Base-by-base conservation (phyloP, 495 filamentous ascomycete genomes). In the Astrothelium subdiscretum region DNA sequence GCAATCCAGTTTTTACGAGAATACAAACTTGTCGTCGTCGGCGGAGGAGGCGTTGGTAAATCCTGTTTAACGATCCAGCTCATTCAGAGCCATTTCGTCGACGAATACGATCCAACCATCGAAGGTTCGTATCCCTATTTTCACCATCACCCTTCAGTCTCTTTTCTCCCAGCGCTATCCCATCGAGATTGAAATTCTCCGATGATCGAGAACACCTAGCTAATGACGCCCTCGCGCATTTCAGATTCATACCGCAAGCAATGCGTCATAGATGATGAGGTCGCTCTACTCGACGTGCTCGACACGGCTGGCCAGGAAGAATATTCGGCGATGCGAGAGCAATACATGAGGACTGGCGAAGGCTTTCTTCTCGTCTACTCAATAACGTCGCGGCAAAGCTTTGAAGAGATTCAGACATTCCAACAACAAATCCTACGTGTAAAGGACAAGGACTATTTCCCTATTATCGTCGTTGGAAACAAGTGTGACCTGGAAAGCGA, bases 281-380 rank as follows among this genome's bases (percentile, higher is more conserved):
- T 97, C 66, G 95, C 94, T 48, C 83, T 97, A 60, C 86, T 98
- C 72, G 94, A 98, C 74, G 92, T 98, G 60, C 86, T 98, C 69
- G 94, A 98, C 74, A 98, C 94, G 57, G 94, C 94, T 60, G 94
- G 94, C 60, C 94, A 98, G 77, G 94, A 98, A 76, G 94, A 98
- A 77, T 98, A 98, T 79, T 96, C 92, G 40, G 94, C 94, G 59
- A 98, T 98, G 94, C 85, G 94, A 66, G 94, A 98, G 79, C 94
- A 98, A 79, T 98, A 98, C 81, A 98, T 98, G 94, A 88, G 94
- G 68, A 98, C 95, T 38, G 94, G 94, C 71, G 94, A 98, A 78
- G 94, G 94, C 48, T 98, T 98, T 78, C 82, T 98, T 66, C 84
- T 98, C 24, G 91, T 98, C 67, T 98, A 97, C 80, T 97, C 89